Evolutionary conservation across 495 filamentous ascomycete species (phyloP).

Genomic region (Neurospora sp.): DNA sequence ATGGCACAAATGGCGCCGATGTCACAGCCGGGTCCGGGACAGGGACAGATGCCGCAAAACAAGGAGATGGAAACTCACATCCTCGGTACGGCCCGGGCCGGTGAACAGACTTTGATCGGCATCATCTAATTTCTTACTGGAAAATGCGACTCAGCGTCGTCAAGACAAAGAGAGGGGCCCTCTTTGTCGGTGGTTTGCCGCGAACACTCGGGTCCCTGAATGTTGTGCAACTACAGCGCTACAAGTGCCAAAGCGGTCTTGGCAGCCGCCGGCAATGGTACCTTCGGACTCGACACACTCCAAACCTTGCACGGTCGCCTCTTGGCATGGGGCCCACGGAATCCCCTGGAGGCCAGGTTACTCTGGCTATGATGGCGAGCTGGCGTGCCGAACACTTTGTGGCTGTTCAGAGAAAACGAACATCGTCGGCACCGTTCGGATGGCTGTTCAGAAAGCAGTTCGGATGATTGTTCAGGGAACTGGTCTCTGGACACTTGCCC

Average conservation of each 20-base stretch:
- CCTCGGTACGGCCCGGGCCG: neutral
- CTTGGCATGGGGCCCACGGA: neutral
- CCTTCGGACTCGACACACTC: neutral
- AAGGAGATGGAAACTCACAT: neutral
- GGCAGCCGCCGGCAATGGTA: neutral
- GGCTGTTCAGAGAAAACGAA: neutral
- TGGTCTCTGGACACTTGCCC: neutral
- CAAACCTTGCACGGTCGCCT: neutral
- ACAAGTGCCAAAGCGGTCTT: neutral
- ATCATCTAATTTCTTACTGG: neutral
- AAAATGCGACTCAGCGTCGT: neutral
- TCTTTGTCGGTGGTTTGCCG: neutral
- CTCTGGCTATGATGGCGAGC: neutral
- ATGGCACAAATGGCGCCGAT: neutral
- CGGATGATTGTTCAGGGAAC: neutral
- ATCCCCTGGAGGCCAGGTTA: neutral
- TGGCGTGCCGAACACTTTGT: neutral
- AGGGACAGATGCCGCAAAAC: neutral
- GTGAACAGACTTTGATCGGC: neutral
- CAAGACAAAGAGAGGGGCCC: neutral
- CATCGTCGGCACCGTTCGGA: neutral
- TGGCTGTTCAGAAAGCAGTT: neutral
- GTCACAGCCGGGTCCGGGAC: neutral
- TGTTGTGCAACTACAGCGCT: neutral
- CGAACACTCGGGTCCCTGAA: neutral